Conservation (phyloP, 2,329 filamentous ascomycete genomes). For the Stachybotrys chartarum region DNA sequence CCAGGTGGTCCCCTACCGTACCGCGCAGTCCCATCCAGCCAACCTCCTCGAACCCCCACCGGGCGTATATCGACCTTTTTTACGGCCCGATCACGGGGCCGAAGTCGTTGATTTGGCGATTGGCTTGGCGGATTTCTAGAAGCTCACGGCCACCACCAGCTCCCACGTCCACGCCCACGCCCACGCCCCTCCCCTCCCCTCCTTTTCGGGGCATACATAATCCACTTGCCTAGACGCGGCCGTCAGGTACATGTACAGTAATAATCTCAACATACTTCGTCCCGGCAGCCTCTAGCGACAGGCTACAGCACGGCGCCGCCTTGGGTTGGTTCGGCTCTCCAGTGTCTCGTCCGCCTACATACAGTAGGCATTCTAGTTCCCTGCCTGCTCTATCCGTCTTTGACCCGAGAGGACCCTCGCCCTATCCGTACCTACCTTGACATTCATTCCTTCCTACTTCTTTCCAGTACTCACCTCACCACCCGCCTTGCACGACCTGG, state of each 20-base stretch:
- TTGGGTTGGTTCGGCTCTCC: neutral
- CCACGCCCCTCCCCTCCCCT: neutral
- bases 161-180: neutral
- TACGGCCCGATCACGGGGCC: slow-evolving; percentile 1
- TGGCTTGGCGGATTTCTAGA: neutral
- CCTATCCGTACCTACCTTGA: too few relatives aligned
- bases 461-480: neutral
- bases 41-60: neutral
- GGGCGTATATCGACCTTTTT: neutral
- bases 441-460: neutral
- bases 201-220: neutral
- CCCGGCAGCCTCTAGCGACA: neutral
- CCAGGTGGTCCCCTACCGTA: too few relatives aligned
- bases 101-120: neutral
- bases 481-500: neutral
- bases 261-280: neutral
- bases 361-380: neutral
- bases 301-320: neutral
- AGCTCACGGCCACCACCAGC: neutral
- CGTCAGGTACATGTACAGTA: neutral
- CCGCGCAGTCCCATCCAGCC: neutral
- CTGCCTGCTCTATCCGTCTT: neutral
- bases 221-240: neutral
- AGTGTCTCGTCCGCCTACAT: neutral
- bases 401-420: too few relatives aligned